Evolutionary conservation across 73 alveolate species (phyloP), one percentile per base, ranked within the genome.

Genomic region (Halteria grandinella): DNA sequence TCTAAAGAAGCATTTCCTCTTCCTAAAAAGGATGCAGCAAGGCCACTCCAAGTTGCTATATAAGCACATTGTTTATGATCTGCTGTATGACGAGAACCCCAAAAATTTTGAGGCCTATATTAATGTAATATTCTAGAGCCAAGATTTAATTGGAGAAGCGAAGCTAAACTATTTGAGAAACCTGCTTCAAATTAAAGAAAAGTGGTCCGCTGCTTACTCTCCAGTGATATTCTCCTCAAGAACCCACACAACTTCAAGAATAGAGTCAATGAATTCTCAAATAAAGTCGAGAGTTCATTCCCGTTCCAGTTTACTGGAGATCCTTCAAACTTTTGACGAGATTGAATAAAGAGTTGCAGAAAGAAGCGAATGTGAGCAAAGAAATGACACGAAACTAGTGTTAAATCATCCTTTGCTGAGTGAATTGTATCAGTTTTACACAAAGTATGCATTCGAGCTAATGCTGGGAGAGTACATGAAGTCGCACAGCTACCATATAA

Each of bases 171-270:
- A 79, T 21, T 40, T 79, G 23, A 50, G 71, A 33, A 69, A 49
- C 14, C 48, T 79, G 40, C 20, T 64, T 32, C 48, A 8, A 10
- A 79, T 79, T 0, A 79, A 79, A 28, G 75, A 64, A 45, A 79
- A 79, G 50, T 79, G 89, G 89, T 52, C 89, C 7, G 58, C 89
- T 21, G 76, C 75, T 0, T 64, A 27, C 36, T 53, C 77, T 17
- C 89, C 89, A 14, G 14, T 18, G n/a, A 49, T 66, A 15, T 79
- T 79, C 34, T 10, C 48, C n/a, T 83, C 82, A 4, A 48, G 83
- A 36, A 66, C 69, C 37, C 89, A 79, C 47, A 66, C 89, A 11
- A 79, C 75, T 0, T 79, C 89, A 3, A 28, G 89, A 24, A 40
- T 31, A 18, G 89, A 79, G 52, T 27, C 89, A 32, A 70, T 79